These are phyloP conservation scores for Dendrobium nobile DNA, from an alignment of 106 monocot species.

Conservation along the genomic window DNA sequence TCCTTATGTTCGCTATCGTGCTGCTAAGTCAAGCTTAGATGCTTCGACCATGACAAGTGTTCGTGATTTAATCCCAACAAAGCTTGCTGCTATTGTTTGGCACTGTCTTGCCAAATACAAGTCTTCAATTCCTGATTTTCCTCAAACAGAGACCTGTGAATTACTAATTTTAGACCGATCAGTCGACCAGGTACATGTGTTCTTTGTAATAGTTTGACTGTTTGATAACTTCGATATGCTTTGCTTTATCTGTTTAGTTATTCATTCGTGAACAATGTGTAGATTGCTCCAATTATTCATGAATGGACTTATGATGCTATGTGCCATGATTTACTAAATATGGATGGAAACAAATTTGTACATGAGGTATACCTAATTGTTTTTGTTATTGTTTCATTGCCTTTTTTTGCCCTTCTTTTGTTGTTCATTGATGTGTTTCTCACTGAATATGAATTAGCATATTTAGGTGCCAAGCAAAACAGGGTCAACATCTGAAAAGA, in stretches of 20 bases:
- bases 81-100: constrained; percentile 93
- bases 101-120: constrained; percentile 63
- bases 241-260: background rate
- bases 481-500: constrained; percentile 73
- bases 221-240: constrained; percentile 1
- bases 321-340: constrained; percentile 92
- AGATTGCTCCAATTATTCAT: constrained; percentile 98
- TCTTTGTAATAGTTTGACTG: constrained; percentile 2
- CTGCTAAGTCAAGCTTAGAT: constrained; percentile 80
- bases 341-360: constrained; percentile 98
- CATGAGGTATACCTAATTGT: constrained; percentile 48
- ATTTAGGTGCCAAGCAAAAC: constrained; percentile 65
- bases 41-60: constrained; percentile 73
- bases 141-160: constrained; percentile 87
- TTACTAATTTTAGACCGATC: constrained; percentile 91
- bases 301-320: constrained; percentile 99
- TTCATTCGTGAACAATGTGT: background rate
- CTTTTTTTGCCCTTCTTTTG: background rate
- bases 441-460: constrained; percentile 6
- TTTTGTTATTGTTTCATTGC: constrained; percentile 4
- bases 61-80: constrained; percentile 87
- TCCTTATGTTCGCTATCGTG: constrained; percentile 91
- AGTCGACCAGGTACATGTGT: constrained; percentile 68
- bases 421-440: constrained; percentile 4
- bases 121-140: constrained; percentile 71